Conservation (phyloP, 768 basidiomycete genomes). For the Amanita polypyramis region DNA sequence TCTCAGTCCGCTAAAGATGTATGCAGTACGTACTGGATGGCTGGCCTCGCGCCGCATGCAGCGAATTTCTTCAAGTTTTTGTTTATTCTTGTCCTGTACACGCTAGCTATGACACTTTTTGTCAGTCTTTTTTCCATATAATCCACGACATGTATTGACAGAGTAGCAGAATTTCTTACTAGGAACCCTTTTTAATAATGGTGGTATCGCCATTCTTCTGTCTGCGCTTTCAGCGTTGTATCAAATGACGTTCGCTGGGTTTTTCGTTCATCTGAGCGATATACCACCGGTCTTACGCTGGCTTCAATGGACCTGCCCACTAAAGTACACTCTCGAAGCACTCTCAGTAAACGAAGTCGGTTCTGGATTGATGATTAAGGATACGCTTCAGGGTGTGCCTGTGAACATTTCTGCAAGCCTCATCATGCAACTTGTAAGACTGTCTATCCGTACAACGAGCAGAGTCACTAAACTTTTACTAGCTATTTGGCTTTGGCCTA, state of each 20-base stretch:
- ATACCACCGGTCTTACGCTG: slow-evolving; percentile 91
- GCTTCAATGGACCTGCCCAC: slow-evolving; percentile 84
- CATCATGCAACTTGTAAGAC: slow-evolving; percentile 75
- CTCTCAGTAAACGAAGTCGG: slow-evolving; percentile 88
- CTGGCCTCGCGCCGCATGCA: slow-evolving; percentile 70
- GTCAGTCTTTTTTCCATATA: slow-evolving; percentile 32
- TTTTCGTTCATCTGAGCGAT: slow-evolving; percentile 78
- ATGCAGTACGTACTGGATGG: slow-evolving; percentile 87
- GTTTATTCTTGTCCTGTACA: slow-evolving; percentile 79
- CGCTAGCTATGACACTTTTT: slow-evolving; percentile 77
- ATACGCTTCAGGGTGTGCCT: slow-evolving; percentile 72
- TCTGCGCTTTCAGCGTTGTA: slow-evolving; percentile 68
- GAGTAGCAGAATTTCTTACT: slow-evolving; percentile 74
- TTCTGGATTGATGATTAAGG: slow-evolving; percentile 76
- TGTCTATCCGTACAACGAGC: neutral
- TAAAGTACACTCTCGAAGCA: slow-evolving; percentile 80
- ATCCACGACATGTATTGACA: neutral
- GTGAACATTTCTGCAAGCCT: slow-evolving; percentile 69
- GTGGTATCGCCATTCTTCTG: slow-evolving; percentile 84
- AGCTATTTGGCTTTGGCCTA: slow-evolving; percentile 81
- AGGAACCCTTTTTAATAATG: slow-evolving; percentile 73
- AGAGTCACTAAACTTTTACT: slow-evolving; percentile 5
- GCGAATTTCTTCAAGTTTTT: slow-evolving; percentile 92
- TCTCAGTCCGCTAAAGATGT: neutral
- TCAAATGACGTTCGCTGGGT: slow-evolving; percentile 85